phyloP scores from a whole-genome alignment of 805 yeast genomes.

The Candida methanosorbosa region DNA sequence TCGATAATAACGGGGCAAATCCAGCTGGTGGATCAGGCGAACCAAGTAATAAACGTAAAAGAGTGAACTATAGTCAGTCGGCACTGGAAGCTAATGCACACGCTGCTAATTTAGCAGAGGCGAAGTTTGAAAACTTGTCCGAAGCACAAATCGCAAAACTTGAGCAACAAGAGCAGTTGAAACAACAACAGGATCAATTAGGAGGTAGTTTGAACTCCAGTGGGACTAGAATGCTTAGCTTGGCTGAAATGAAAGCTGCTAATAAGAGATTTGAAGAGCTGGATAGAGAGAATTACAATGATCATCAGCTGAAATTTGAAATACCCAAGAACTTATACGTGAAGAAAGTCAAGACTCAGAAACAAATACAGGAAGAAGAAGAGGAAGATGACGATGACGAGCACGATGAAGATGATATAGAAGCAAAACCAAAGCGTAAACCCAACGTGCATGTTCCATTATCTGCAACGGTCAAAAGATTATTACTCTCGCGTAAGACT shows the following conservation, averaged over 20 bases:
- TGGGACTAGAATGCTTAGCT: not conserved
- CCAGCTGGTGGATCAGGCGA: too few species aligned
- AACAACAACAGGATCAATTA: not conserved
- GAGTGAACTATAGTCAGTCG: slow-evolving; percentile 25
- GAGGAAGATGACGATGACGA: not conserved
- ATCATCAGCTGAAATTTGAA: slow-evolving; percentile 24
- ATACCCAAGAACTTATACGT: slow-evolving; percentile 22
- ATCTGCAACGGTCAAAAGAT: slow-evolving; percentile 27
- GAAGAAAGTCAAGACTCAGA: not conserved
- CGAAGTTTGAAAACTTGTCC: not conserved
- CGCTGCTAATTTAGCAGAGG: slow-evolving; percentile 1
- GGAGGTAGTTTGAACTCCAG: not conserved
- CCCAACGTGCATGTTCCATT: slow-evolving; percentile 5
- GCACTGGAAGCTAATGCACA: slow-evolving; percentile 12
- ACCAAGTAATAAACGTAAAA: slow-evolving; percentile 18
- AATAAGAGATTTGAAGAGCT: slow-evolving; percentile 31
- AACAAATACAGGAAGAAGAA: not conserved
- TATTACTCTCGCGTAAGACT: slow-evolving; percentile 30
- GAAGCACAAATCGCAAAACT: slow-evolving; percentile 10
- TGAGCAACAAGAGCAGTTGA: slow-evolving; percentile 13
- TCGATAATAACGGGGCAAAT: not conserved
- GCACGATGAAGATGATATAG: slow-evolving; percentile 1
- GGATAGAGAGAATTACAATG: slow-evolving; percentile 35
- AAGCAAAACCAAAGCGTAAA: not conserved
- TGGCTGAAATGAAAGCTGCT: slow-evolving; percentile 25